These are phyloP conservation scores for Russula griseocarnosa DNA, from an alignment of 768 basidiomycete genomes.

Conservation along the genomic window DNA sequence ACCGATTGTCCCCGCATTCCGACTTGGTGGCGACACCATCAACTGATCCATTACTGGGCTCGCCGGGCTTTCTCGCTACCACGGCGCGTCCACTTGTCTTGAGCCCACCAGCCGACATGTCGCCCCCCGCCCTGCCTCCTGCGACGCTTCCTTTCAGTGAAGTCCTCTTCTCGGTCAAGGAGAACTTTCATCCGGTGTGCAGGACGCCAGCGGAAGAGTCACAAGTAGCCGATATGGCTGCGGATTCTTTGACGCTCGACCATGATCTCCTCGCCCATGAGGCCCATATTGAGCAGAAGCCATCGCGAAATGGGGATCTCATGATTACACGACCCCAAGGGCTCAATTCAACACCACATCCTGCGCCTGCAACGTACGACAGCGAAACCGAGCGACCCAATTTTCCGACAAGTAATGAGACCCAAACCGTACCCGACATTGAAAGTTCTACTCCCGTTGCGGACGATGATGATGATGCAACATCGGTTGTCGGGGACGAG, in stretches of 20 bases:
- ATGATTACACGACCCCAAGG: neutral
- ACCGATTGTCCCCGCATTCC: conserved; percentile 17
- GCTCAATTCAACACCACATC: conserved; percentile 1
- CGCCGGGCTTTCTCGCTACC: neutral
- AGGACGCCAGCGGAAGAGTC: conserved; percentile 5
- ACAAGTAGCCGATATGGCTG: conserved; percentile 2
- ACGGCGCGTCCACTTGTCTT: conserved; percentile 12
- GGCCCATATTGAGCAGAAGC: neutral
- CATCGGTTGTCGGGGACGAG: conserved; percentile 34
- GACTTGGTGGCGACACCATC: conserved; percentile 20
- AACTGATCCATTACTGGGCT: conserved; percentile 17
- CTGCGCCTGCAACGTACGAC: conserved; percentile 1
- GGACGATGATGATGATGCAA: conserved; percentile 38
- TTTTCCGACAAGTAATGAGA: neutral
- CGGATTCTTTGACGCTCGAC: neutral
- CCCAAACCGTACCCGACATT: neutral
- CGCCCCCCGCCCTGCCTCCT: conserved; percentile 6
- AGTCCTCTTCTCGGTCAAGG: conserved; percentile 14
- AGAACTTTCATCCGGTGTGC: conserved; percentile 7
- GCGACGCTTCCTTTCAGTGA: conserved; percentile 6
- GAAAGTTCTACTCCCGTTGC: conserved; percentile 30
- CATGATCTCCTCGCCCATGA: conserved; percentile 2
- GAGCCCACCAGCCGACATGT: conserved; percentile 4
- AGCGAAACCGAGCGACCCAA: conserved; percentile 9
- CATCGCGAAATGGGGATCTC: neutral